Evolutionary conservation across 345 rosid genomes (phyloP), one percentile per base, ranked within the genome.

Genomic region (Murraya paniculata): DNA sequence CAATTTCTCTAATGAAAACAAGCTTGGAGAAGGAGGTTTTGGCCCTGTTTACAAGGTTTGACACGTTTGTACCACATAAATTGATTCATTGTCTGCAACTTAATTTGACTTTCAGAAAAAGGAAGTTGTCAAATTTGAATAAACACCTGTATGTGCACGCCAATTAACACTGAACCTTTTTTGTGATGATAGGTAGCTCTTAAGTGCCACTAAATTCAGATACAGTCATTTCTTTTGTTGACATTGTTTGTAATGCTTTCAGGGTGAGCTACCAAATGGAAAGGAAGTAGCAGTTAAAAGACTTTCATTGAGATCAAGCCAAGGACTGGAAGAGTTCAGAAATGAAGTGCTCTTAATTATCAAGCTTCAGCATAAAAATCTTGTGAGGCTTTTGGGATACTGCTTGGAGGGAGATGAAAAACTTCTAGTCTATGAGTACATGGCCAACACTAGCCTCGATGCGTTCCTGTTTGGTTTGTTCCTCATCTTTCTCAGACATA

Each of bases 11-110:
- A 35, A 39, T 62, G 78, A 14, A 7, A 89, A 89, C 55, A 89
- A 86, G 82, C 86, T 89, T 62, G 89, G 89, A 50, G 82, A 89
- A 84, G 88, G 92, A 2, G 91, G 92, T 25, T 87, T 87, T 50
- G 92, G 92, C 31, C 88, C 85, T 0, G 92, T 89, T 72, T 87
- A 86, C 76, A 82, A 79, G 89, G 90, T 87, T 36, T 64, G 48
- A 10, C 45, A 53, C 0, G 22, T 50, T 53, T 35, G 27, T 73
- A 53, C 58, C 8, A 10, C 48, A 9, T 16, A 28, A 72, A 68
- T 58, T 30, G 50, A 28, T 72, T 25, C 64, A 6, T 50, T 74
- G 9, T 35, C 48, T 69, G 14, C 5, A 66, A 35, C n/a, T 71
- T 9, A 50, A 30, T 33, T 33, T 53, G 19, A 28, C 9, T 14